A percentile compares a stretch with the other conserved stretches of the same genome.
These are phyloP conservation scores for Cryptosporidium meleagridis DNA, from an alignment of 169 alveolate species.

Conservation along the genomic window DNA sequence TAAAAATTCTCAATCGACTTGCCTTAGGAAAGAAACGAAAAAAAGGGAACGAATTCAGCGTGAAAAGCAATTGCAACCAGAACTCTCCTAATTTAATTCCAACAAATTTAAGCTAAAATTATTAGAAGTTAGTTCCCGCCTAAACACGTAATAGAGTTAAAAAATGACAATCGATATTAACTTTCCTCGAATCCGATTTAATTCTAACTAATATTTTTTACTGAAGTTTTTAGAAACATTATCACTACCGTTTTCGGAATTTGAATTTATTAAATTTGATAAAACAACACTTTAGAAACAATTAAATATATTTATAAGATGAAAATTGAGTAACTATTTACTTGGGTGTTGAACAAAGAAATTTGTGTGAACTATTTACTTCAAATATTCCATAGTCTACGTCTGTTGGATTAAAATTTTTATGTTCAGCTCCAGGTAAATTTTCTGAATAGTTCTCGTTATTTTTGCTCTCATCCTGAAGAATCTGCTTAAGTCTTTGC, in stretches of 20 bases:
- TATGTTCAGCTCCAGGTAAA: neutral
- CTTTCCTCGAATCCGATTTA: neutral
- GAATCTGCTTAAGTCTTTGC: slow-evolving; percentile 31
- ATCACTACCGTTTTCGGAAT: neutral
- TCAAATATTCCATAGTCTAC: neutral
- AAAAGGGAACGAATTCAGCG: no score
- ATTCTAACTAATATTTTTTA: no score
- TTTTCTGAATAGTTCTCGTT: neutral
- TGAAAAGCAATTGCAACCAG: no score
- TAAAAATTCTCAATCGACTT: no score
- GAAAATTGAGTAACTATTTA: neutral
- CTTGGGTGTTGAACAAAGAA: neutral
- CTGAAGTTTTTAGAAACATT: neutral
- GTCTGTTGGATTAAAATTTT: neutral
- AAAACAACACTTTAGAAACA: neutral
- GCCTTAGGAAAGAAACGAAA: no score
- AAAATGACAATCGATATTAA: neutral
- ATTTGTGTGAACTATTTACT: no score
- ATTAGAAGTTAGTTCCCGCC: neutral
- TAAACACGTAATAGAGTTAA: neutral
- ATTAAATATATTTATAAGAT: neutral
- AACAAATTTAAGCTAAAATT: neutral
- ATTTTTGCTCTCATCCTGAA: neutral
- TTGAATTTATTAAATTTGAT: no score
- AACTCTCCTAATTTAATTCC: no score